These are phyloP conservation scores for Dendrothele bispora DNA, from an alignment of 768 basidiomycete species.

Conservation along the genomic window DNA sequence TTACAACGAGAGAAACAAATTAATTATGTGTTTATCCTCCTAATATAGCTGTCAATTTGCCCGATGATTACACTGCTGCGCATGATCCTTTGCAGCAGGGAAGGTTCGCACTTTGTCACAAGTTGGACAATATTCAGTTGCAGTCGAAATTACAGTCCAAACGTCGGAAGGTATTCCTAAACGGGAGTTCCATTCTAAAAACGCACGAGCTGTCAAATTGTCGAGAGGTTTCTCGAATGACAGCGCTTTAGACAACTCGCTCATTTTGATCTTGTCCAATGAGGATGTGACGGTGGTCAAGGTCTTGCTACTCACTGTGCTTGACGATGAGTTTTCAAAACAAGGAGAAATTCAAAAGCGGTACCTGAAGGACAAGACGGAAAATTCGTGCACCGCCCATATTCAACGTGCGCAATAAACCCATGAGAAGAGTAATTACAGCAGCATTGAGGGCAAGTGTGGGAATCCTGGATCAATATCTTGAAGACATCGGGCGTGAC, in stretches of 20 bases:
- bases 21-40: too few relatives aligned
- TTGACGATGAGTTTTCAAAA: too few relatives aligned
- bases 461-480: background rate
- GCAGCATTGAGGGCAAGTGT: background rate
- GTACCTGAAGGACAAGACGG: background rate
- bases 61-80: too few relatives aligned
- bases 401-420: background rate
- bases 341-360: too few relatives aligned
- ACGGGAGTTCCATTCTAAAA: background rate
- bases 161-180: background rate
- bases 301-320: too few relatives aligned
- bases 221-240: background rate
- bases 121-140: background rate
- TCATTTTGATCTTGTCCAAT: too few relatives aligned
- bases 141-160: background rate
- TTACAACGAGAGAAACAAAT: too few relatives aligned
- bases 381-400: background rate
- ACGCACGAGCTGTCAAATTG: background rate
- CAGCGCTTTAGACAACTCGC: too few relatives aligned
- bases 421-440: background rate
- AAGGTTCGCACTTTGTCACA: background rate
- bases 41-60: too few relatives aligned
- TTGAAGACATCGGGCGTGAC: background rate
- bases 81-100: too few relatives aligned
- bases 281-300: too few relatives aligned